These are phyloP conservation scores for Peronospora belbahrii DNA, from an alignment of 352 stramenopile genomes.

Conservation along the genomic window DNA sequence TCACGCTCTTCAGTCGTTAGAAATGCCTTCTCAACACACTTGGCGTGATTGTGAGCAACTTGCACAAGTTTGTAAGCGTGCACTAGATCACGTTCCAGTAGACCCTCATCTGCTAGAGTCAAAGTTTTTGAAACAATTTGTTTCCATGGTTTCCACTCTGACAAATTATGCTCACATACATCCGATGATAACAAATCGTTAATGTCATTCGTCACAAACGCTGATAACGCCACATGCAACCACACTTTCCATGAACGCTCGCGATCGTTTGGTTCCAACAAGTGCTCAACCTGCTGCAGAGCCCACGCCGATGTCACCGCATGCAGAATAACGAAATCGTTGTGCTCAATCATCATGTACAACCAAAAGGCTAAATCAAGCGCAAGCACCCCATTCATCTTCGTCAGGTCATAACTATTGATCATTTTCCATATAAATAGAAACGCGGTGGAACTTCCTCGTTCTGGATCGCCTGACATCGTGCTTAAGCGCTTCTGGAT, in stretches of 20 bases:
- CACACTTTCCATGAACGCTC: slow-evolving; percentile 27
- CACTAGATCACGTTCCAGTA: slow-evolving; percentile 22
- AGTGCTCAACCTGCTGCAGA: slow-evolving; percentile 28
- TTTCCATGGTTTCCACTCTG: slow-evolving; percentile 29
- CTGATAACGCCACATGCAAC: slow-evolving; percentile 30
- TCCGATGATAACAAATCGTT: slow-evolving; percentile 18
- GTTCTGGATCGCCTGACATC: slow-evolving; percentile 22
- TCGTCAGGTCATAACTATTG: slow-evolving; percentile 25
- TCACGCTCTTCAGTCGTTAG: slow-evolving; percentile 35
- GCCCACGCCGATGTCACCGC: slow-evolving; percentile 32
- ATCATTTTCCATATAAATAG: slow-evolving; percentile 21
- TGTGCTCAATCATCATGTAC: slow-evolving; percentile 31
- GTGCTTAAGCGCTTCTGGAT: slow-evolving; percentile 24
- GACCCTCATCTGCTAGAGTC: slow-evolving; percentile 27
- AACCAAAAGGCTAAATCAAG: slow-evolving; percentile 32
- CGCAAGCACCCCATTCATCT: slow-evolving; percentile 26
- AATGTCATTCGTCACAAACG: slow-evolving; percentile 23
- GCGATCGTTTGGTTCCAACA: slow-evolving; percentile 22
- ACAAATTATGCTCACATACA: slow-evolving; percentile 24
- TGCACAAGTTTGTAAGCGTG: slow-evolving; percentile 63
- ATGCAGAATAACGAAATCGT: slow-evolving; percentile 36
- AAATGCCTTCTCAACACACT: slow-evolving; percentile 23
- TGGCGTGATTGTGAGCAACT: slow-evolving; percentile 28
- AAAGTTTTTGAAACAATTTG: slow-evolving; percentile 36
- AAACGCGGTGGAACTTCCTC: slow-evolving; percentile 21